Conservation (phyloP, 352 stramenopile species). For the Phytophthora tubulina region DNA sequence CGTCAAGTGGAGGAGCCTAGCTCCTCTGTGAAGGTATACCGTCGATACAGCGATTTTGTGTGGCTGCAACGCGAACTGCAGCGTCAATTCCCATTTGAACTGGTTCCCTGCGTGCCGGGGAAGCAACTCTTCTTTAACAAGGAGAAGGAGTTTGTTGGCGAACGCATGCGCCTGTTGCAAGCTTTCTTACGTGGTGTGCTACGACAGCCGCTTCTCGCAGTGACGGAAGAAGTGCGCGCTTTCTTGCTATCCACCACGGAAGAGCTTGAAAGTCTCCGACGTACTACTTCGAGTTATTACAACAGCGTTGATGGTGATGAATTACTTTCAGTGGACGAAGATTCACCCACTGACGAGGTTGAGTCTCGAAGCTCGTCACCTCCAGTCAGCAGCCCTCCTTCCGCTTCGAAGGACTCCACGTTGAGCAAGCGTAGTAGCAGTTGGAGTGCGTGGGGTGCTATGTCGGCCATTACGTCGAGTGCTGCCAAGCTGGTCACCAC, state of each 20-base stretch:
- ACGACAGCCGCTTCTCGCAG: slow-evolving; percentile 69
- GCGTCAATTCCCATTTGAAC: slow-evolving; percentile 74
- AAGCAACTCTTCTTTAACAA: slow-evolving; percentile 90
- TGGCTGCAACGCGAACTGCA: slow-evolving; percentile 80
- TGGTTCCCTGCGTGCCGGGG: slow-evolving; percentile 77
- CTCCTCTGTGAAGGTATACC: slow-evolving; percentile 86
- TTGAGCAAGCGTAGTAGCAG: slow-evolving; percentile 42
- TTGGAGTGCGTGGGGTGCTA: slow-evolving; percentile 77
- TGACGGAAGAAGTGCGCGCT: slow-evolving; percentile 72
- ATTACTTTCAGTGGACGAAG: slow-evolving; percentile 51
- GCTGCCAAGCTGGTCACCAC: slow-evolving; percentile 82
- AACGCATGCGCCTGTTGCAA: slow-evolving; percentile 85
- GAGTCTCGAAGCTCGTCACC: slow-evolving; percentile 32
- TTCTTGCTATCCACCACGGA: slow-evolving; percentile 86
- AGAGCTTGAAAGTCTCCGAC: slow-evolving; percentile 79
- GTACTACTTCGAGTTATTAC: slow-evolving; percentile 53
- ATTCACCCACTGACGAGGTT: slow-evolving; percentile 46
- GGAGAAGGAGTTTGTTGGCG: slow-evolving; percentile 86
- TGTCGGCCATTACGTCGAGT: slow-evolving; percentile 78
- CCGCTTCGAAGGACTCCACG: slow-evolving; percentile 25
- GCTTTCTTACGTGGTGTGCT: slow-evolving; percentile 83
- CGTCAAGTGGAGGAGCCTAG: slow-evolving; percentile 76
- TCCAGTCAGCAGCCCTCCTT: slow-evolving; percentile 29
- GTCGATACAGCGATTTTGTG: slow-evolving; percentile 89
- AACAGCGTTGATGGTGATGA: slow-evolving; percentile 56